A percentile compares a stretch with the other conserved stretches of the same genome.
These are phyloP conservation scores for Candolleomyces aberdarensis DNA, from an alignment of 768 basidiomycete species.

Conservation along the genomic window DNA sequence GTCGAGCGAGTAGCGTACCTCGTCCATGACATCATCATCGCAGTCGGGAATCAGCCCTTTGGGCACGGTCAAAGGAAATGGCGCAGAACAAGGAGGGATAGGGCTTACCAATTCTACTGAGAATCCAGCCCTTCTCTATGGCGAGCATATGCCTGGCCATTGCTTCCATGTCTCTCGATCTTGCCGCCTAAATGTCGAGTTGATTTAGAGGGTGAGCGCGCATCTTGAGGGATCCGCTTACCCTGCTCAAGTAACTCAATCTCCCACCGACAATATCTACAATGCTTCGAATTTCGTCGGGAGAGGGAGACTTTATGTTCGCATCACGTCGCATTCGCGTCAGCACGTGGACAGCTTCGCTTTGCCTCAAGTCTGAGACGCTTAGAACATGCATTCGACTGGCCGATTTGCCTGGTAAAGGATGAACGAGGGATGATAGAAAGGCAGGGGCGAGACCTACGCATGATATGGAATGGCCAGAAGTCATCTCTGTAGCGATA, in stretches of 20 bases:
- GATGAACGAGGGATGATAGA: not conserved
- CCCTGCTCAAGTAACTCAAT: constrained; percentile 71
- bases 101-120: constrained; percentile 64
- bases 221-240: constrained; percentile 12
- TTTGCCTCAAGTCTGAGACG: constrained; percentile 62
- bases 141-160: constrained; percentile 63
- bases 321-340: constrained; percentile 46
- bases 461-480: constrained; percentile 72
- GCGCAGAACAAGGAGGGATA: not conserved
- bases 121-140: constrained; percentile 79
- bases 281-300: constrained; percentile 41
- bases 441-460: constrained; percentile 31
- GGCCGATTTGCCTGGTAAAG: constrained; percentile 55
- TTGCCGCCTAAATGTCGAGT: constrained; percentile 40
- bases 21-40: constrained; percentile 89
- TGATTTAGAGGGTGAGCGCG: not conserved
- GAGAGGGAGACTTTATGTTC: constrained; percentile 24
- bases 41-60: constrained; percentile 69
- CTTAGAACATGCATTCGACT: constrained; percentile 47
- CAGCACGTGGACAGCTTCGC: constrained; percentile 58
- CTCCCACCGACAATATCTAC: constrained; percentile 73
- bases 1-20: constrained; percentile 43
- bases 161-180: constrained; percentile 55
- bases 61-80: not conserved
- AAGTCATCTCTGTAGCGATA: constrained; percentile 65